These are phyloP conservation scores for Fusarium robinianum DNA, from an alignment of 2,329 filamentous ascomycete species.

Conservation along the genomic window DNA sequence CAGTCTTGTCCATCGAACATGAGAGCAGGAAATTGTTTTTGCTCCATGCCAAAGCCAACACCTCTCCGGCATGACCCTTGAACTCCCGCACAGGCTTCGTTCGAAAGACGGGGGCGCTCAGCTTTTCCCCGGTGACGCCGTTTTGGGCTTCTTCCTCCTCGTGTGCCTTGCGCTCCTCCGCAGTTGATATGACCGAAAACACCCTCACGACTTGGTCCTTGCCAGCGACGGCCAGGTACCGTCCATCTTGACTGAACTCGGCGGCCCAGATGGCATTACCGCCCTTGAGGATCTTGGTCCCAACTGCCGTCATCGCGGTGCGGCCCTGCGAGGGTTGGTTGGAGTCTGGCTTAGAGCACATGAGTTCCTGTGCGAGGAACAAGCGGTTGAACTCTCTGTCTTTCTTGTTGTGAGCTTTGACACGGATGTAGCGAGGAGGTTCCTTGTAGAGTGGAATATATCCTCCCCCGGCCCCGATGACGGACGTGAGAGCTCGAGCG, in stretches of 20 bases:
- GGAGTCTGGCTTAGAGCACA: constrained; percentile 54
- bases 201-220: constrained; percentile 84
- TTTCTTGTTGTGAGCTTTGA: constrained; percentile 80
- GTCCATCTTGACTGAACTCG: constrained; percentile 91
- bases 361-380: constrained; percentile 91
- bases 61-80: constrained; percentile 78
- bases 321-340: constrained; percentile 38
- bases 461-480: constrained; percentile 67
- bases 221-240: constrained; percentile 88
- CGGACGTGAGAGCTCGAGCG: constrained; percentile 79
- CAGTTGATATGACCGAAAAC: constrained; percentile 84
- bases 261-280: constrained; percentile 85
- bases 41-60: constrained; percentile 95
- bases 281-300: constrained; percentile 48
- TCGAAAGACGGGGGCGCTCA: constrained; percentile 90
- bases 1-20: constrained; percentile 97
- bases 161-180: constrained; percentile 75
- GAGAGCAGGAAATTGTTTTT: constrained; percentile 98
- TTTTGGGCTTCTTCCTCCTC: constrained; percentile 62
- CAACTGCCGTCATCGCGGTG: constrained; percentile 44
- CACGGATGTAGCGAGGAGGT: constrained; percentile 87
- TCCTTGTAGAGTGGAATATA: constrained; percentile 88
- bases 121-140: constrained; percentile 55
- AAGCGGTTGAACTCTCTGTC: constrained; percentile 80
- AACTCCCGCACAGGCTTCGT: constrained; percentile 80